Percentiles rank a stretch among this genome's conserved stretches.
phyloP scores from a whole-genome alignment of 2,329 filamentous ascomycete species.

The Penicillium fuscoglaucum region DNA sequence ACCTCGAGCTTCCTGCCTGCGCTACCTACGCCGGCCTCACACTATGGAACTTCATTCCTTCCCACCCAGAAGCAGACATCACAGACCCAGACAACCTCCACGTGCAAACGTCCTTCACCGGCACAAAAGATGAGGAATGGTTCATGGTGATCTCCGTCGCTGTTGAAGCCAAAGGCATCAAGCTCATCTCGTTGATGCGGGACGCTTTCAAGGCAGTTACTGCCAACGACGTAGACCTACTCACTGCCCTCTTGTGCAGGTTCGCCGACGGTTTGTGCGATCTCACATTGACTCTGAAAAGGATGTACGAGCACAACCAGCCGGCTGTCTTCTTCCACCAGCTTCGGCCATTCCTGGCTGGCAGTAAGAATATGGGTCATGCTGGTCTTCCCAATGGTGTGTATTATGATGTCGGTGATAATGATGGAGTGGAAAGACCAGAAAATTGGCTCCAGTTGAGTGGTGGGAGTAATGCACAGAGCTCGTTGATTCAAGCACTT shows the following conservation, averaged over 20 bases:
- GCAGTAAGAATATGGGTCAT: constrained; percentile 55
- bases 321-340: constrained; percentile 54
- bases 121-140: constrained; percentile 45
- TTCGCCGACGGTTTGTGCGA: constrained; percentile 47
- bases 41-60: constrained; percentile 42
- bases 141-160: constrained; percentile 56
- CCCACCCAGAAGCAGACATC: constrained; percentile 28
- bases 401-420: constrained; percentile 54
- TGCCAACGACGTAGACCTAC: constrained; percentile 36
- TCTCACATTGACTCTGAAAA: constrained; percentile 44
- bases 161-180: constrained; percentile 53
- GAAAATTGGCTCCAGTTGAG: constrained; percentile 54
- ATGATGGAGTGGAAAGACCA: constrained; percentile 37
- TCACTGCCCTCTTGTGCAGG: constrained; percentile 43
- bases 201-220: constrained; percentile 50
- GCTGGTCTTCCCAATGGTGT: constrained; percentile 54
- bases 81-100: constrained; percentile 40
- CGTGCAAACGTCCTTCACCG: constrained; percentile 39
- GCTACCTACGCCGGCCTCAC: constrained; percentile 47
- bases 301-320: constrained; percentile 54
- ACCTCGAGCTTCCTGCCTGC: constrained; percentile 42
- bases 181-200: constrained; percentile 48
- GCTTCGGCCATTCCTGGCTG: constrained; percentile 54
- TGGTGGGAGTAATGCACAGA: constrained; percentile 58
- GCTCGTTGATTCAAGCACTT: constrained; percentile 56